Evolutionary conservation across 371 early-diverging fungal species (phyloP).

Genomic region (Fennellomyces sp.): DNA sequence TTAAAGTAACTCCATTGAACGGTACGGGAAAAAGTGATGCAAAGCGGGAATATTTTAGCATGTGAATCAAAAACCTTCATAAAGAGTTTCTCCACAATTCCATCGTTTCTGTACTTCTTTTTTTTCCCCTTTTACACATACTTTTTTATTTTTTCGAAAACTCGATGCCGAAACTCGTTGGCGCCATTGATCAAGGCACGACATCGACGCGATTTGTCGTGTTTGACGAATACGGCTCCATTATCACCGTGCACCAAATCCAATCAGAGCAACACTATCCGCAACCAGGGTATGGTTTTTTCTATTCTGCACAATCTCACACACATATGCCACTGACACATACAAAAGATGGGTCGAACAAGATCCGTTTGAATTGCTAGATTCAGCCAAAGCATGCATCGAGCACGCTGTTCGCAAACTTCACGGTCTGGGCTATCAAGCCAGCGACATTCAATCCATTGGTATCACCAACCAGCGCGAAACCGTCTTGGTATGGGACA

Average conservation of each 20-base stretch:
- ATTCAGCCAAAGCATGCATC: constrained; percentile 73
- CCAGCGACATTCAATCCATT: constrained; percentile 69
- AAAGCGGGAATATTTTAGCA: constrained; percentile 12
- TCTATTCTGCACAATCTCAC: neutral
- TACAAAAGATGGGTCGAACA: constrained; percentile 85
- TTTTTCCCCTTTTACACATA: constrained; percentile 9
- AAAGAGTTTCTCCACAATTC: constrained; percentile 8
- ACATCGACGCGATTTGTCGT: constrained; percentile 89
- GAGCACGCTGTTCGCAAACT: constrained; percentile 67
- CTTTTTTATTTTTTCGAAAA: neutral
- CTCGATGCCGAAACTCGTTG: constrained; percentile 62
- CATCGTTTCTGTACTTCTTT: constrained; percentile 4
- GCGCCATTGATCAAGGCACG: constrained; percentile 95
- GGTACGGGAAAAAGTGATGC: neutral
- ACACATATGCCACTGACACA: neutral
- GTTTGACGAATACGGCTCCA: constrained; percentile 75
- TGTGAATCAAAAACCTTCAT: constrained; percentile 10
- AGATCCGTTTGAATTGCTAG: constrained; percentile 77
- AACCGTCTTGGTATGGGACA: constrained; percentile 90
- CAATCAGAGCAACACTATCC: constrained; percentile 81
- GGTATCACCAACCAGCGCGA: constrained; percentile 97
- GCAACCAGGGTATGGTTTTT: constrained; percentile 68
- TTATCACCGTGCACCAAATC: constrained; percentile 76
- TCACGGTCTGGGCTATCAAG: constrained; percentile 53
- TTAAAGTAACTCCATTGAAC: neutral